Evolutionary conservation across 805 yeast genomes (phyloP).

Genomic region (Candida manassasensis): DNA sequence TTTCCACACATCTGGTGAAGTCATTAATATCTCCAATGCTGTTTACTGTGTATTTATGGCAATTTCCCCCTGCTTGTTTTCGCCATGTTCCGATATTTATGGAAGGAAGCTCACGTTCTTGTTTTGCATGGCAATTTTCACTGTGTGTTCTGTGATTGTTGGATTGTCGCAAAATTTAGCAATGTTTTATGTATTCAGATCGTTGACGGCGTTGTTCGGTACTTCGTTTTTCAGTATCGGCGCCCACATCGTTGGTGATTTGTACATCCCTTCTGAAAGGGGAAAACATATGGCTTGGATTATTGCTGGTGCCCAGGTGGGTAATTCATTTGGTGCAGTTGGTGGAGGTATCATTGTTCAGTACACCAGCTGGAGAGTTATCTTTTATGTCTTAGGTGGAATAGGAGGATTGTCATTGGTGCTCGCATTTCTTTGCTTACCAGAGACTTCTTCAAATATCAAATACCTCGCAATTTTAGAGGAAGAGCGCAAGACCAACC

Average conservation of each 20-base stretch:
- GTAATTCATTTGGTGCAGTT: constrained; percentile 51
- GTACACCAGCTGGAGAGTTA: constrained; percentile 48
- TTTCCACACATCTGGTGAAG: constrained; percentile 42
- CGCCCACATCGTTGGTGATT: constrained; percentile 48
- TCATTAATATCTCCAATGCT: constrained; percentile 48
- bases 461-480: constrained; percentile 20
- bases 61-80: constrained; percentile 44
- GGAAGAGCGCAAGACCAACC: constrained; percentile 16
- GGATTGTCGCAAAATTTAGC: constrained; percentile 49
- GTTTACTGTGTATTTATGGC: constrained; percentile 50
- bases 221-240: constrained; percentile 53
- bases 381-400: constrained; percentile 47
- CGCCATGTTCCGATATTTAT: constrained; percentile 50
- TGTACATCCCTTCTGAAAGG: constrained; percentile 45
- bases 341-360: constrained; percentile 51
- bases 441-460: constrained; percentile 41
- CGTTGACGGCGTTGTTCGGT: constrained; percentile 48
- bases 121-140: constrained; percentile 31
- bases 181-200: constrained; percentile 51
- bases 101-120: constrained; percentile 46
- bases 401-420: constrained; percentile 33
- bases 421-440: constrained; percentile 35
- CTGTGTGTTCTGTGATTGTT: constrained; percentile 20
- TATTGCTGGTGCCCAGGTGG: constrained; percentile 48
- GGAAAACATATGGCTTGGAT: constrained; percentile 49